These are phyloP conservation scores for Pseudogymnoascus sp. DNA, from an alignment of 2,329 filamentous ascomycete species.

Conservation along the genomic window DNA sequence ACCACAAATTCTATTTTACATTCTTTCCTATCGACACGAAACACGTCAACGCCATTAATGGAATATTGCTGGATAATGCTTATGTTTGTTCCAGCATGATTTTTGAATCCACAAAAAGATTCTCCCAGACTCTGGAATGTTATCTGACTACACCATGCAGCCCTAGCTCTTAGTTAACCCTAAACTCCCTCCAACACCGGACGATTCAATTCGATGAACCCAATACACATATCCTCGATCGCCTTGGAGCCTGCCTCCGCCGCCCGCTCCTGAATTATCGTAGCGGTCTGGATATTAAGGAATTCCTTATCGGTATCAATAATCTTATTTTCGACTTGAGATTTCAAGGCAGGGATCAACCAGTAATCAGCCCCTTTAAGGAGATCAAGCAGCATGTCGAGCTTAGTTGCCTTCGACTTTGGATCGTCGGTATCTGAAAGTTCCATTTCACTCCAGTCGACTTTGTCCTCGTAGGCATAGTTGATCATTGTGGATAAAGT, in stretches of 20 bases:
- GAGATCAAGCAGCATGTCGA: conserved; percentile 21
- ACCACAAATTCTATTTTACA: too few species aligned
- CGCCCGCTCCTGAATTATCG: background rate
- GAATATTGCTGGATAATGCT: too few species aligned
- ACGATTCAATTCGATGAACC: background rate
- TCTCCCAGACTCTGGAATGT: too few species aligned
- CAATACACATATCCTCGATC: background rate
- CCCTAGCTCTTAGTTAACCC: background rate
- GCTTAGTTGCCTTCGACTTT: conserved; percentile 17
- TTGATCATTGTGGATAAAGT: conserved; percentile 21
- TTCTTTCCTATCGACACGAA: too few species aligned
- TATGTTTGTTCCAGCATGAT: too few species aligned
- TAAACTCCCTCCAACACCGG: background rate
- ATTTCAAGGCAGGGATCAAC: conserved; percentile 17
- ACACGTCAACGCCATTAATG: too few species aligned
- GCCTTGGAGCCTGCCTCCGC: background rate
- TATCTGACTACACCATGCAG: too few species aligned
- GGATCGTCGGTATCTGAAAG: conserved; percentile 15
- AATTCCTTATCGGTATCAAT: background rate
- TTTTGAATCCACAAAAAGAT: too few species aligned
- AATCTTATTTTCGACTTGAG: conserved; percentile 19
- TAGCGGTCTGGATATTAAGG: background rate
- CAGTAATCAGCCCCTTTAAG: conserved; percentile 22
- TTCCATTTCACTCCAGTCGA: conserved; percentile 22
- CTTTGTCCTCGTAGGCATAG: conserved; percentile 20